These are phyloP conservation scores for Monosporascus sp. DNA, from an alignment of 2,329 filamentous ascomycete species.

Conservation along the genomic window DNA sequence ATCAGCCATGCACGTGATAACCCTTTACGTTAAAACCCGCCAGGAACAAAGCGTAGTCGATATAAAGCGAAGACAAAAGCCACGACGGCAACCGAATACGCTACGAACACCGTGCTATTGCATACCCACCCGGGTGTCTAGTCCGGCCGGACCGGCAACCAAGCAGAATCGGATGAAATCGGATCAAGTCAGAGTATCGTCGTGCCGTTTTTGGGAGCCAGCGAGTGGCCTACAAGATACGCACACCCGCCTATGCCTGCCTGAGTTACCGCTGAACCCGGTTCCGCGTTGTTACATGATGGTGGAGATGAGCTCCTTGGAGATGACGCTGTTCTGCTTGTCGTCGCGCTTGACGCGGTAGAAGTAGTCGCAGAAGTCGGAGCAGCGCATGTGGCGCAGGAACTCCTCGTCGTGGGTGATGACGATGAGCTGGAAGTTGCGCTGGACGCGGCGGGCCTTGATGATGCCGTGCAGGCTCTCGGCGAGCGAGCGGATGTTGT, in stretches of 20 bases:
- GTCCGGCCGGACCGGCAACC: too few species aligned
- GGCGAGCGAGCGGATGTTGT: conserved; percentile 90
- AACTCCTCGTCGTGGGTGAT: conserved; percentile 99
- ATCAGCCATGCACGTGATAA: too few species aligned
- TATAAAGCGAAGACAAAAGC: too few species aligned
- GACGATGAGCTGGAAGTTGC: conserved; percentile 96
- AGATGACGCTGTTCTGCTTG: conserved; percentile 82
- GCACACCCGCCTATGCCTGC: not conserved
- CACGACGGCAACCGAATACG: too few species aligned
- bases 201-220: too few species aligned
- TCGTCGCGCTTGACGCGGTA: conserved; percentile 80
- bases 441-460: conserved; percentile 71
- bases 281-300: conserved; percentile 26
- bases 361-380: conserved; percentile 88
- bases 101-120: too few species aligned
- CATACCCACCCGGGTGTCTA: too few species aligned
- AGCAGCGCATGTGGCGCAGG: conserved; percentile 84
- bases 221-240: not conserved
- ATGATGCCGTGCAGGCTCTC: conserved; percentile 85
- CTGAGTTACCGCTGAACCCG: not conserved
- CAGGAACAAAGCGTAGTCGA: too few species aligned
- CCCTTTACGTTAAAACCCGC: too few species aligned
- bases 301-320: conserved; percentile 57
- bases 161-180: too few species aligned
- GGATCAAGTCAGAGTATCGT: too few species aligned